Evolutionary conservation across 352 stramenopile species (phyloP), one percentile per base, ranked within the genome.

Genomic region (Globisporangium yorkense): DNA sequence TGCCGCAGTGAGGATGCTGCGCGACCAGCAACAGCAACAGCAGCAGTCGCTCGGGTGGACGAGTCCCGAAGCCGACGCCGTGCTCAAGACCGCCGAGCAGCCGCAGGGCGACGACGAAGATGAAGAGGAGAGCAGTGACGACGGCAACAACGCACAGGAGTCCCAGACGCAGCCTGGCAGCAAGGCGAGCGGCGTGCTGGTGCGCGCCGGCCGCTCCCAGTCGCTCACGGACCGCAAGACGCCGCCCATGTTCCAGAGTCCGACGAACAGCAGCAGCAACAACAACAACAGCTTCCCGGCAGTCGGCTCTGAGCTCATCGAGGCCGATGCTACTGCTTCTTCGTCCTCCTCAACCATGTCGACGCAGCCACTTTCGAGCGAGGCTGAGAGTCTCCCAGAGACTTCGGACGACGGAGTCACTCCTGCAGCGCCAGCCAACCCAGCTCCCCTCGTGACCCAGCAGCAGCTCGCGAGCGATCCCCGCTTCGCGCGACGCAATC

Each of bases 181-280:
- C 13, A 56, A 18, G 13, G 3, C 20, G 37, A 48, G 24, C 44
- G 21, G 29, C 16, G n/a, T 59, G 10, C 67, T 68, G 7, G 56
- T 75, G 24, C 67, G 70, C 12, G 70, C 55, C 21, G 54, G 51
- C 4, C 73, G 75, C 5, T 86, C 73, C 27, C 71, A 77, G 56
- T 86, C 75, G 37, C 65, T 84, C 10, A 75, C 66, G 3, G 54
- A 68, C 20, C 65, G 62, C 5, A 73, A 61, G 48, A 72, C 65
- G 7, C 57, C 67, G 18, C 72, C 41, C 44, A 68, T 77, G 21
- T 56, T 74, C 20, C 60, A 44, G 57, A 72, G 53, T 24, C 56
- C 43, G 59, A 73, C 20, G 50, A 68, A 21, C 56, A 70, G 21
- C 58, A 52, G 6, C 67, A 67, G 0, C 54, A 67, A 15, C 33